A percentile compares a stretch with the other conserved stretches of the same genome.
phyloP scores from a whole-genome alignment of 1,284 basidiomycete species.

The Sparassis latifolia region DNA sequence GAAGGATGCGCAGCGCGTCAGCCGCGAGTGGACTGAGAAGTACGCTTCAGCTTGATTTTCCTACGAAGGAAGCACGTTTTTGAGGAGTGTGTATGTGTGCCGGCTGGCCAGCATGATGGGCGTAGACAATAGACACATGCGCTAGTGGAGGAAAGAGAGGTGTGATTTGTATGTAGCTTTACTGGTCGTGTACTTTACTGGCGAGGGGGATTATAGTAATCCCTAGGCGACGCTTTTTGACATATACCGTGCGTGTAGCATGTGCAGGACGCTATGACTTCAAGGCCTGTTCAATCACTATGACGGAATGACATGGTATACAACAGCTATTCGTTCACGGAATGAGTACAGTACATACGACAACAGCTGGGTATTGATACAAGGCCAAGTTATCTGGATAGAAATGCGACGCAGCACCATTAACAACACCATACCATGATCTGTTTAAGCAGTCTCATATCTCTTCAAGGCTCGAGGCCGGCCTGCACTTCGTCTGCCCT shows the following conservation, averaged over 20 bases:
- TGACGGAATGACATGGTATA: no score
- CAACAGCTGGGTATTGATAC: no score
- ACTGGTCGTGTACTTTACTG: neutral
- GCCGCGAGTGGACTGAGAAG: conserved; percentile 87
- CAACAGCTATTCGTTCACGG: no score
- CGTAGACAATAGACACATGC: neutral
- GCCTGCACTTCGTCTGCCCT: conserved; percentile 36
- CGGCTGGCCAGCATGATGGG: no score
- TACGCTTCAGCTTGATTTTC: conserved; percentile 45
- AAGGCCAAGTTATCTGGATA: no score
- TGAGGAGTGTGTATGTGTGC: neutral
- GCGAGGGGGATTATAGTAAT: neutral
- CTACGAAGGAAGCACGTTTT: neutral
- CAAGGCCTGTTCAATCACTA: no score
- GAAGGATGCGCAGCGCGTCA: conserved; percentile 83
- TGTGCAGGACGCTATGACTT: no score
- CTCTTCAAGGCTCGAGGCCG: conserved; percentile 54
- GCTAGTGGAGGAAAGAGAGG: neutral
- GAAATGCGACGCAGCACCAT: neutral
- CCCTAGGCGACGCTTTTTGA: no score
- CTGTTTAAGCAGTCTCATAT: conserved; percentile 43
- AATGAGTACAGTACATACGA: no score
- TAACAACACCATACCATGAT: neutral
- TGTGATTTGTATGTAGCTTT: neutral
- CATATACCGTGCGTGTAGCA: no score